These are phyloP conservation scores for Phialophora tarda DNA, from an alignment of 2,329 filamentous ascomycete species.

Conservation along the genomic window DNA sequence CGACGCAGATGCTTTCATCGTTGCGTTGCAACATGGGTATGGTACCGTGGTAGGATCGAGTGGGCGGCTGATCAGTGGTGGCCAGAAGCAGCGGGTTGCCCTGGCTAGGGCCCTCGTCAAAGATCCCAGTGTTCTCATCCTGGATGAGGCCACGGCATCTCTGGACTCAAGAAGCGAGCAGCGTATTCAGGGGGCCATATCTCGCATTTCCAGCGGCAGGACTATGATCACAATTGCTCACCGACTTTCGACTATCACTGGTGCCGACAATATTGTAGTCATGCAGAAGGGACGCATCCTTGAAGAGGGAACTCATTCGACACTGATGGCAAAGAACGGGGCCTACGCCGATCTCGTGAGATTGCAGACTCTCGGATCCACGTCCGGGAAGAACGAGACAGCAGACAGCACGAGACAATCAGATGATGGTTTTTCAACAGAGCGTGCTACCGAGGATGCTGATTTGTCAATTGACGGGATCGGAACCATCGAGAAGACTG, in stretches of 20 bases:
- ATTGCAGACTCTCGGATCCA: conserved; percentile 47
- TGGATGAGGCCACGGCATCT: conserved; percentile 48
- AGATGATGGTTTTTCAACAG: conserved; percentile 16
- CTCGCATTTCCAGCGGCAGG: conserved; percentile 41
- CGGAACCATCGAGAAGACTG: conserved; percentile 25
- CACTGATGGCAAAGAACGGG: conserved; percentile 46
- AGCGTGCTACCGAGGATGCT: conserved; percentile 1
- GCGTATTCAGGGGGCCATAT: conserved; percentile 44
- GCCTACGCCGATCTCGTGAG: conserved; percentile 58
- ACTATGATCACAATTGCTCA: conserved; percentile 40
- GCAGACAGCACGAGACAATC: conserved; percentile 16
- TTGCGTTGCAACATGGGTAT: conserved; percentile 56
- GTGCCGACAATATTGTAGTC: conserved; percentile 48
- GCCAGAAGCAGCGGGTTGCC: conserved; percentile 89
- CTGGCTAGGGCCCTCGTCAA: conserved; percentile 85
- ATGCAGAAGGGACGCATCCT: conserved; percentile 44
- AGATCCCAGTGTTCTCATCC: conserved; percentile 74
- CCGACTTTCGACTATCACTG: conserved; percentile 44
- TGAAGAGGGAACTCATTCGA: conserved; percentile 45
- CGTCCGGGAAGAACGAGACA: conserved; percentile 8
- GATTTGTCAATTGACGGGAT: conserved; percentile 2
- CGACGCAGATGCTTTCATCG: conserved; percentile 64
- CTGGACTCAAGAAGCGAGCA: conserved; percentile 47
- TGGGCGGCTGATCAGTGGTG: conserved; percentile 81
- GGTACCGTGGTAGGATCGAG: conserved; percentile 67